These are phyloP conservation scores for Cucumis cinereus DNA, from an alignment of 306 rosid species.

Conservation along the genomic window DNA sequence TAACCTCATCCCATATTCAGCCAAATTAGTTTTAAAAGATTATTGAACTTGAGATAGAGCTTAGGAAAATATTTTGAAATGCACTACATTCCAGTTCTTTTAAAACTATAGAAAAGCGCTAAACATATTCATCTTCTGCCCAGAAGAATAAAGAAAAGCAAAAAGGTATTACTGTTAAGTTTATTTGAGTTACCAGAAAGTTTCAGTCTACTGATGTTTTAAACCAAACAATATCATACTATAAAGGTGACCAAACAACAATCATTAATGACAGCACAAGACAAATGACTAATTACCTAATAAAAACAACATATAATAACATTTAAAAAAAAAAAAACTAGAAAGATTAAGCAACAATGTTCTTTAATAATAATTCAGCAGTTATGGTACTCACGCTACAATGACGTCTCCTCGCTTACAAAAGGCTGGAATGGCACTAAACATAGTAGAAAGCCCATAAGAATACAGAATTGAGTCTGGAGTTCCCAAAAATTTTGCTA, in stretches of 20 bases:
- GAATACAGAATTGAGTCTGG: conserved; percentile 95
- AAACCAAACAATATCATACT: background rate
- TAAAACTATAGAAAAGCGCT: background rate
- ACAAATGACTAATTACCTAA: background rate
- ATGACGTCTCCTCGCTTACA: conserved; percentile 82
- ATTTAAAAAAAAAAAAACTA: background rate
- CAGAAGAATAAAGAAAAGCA: background rate
- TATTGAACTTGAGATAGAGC: background rate
- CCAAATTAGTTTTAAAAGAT: background rate
- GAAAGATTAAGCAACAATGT: background rate
- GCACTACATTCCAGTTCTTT: background rate
- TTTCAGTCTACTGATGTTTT: background rate
- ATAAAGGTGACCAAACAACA: background rate
- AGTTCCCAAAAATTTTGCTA: conserved; percentile 94
- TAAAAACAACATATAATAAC: background rate
- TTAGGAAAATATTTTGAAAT: background rate
- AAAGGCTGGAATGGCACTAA: conserved; percentile 98
- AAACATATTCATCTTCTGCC: background rate
- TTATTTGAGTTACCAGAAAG: background rate
- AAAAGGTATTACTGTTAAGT: background rate
- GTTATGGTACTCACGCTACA: conserved; percentile 66
- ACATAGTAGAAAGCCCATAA: conserved; percentile 93
- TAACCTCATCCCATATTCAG: background rate
- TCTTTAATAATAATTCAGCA: background rate
- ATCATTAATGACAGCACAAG: background rate